Evolutionary conservation across 768 basidiomycete genomes (phyloP).

Genomic region (Phlegmacium glaucopus): DNA sequence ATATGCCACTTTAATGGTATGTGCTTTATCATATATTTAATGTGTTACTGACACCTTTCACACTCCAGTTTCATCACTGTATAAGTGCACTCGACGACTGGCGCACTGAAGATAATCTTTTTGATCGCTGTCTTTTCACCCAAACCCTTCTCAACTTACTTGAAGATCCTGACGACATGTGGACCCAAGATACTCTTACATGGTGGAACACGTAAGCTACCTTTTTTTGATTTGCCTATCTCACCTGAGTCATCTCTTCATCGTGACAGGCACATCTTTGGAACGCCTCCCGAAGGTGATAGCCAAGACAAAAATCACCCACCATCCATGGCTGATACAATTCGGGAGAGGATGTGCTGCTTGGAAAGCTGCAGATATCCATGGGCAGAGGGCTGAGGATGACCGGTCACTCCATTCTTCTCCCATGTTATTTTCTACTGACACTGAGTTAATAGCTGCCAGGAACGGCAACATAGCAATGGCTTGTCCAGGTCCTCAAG

Average conservation of each 20-base stretch:
- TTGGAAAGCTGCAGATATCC: background rate
- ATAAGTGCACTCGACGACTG: slow-evolving; percentile 5
- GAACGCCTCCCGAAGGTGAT: background rate
- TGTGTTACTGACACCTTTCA: background rate
- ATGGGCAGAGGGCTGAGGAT: background rate
- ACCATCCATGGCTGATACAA: background rate
- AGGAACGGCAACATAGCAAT: background rate
- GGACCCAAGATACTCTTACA: background rate
- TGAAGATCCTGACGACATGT: background rate
- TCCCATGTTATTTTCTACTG: background rate
- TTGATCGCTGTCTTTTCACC: background rate
- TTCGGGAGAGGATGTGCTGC: background rate
- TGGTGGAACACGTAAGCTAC: slow-evolving; percentile 3
- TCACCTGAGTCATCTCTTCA: background rate
- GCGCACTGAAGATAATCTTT: slow-evolving; percentile 4
- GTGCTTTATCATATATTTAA: background rate
- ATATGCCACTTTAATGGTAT: slow-evolving; percentile 2
- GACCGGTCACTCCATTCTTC: background rate
- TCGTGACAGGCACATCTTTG: slow-evolving; percentile 1
- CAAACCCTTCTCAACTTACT: background rate
- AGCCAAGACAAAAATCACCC: background rate
- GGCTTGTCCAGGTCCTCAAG: background rate
- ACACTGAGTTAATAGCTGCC: background rate
- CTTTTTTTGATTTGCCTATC: background rate
- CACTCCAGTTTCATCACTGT: slow-evolving; percentile 1